Percentiles rank a stretch among this genome's conserved stretches.
These are phyloP conservation scores for Cucurbitaria berberidis DNA, from an alignment of 2,329 filamentous ascomycete species.

Conservation along the genomic window DNA sequence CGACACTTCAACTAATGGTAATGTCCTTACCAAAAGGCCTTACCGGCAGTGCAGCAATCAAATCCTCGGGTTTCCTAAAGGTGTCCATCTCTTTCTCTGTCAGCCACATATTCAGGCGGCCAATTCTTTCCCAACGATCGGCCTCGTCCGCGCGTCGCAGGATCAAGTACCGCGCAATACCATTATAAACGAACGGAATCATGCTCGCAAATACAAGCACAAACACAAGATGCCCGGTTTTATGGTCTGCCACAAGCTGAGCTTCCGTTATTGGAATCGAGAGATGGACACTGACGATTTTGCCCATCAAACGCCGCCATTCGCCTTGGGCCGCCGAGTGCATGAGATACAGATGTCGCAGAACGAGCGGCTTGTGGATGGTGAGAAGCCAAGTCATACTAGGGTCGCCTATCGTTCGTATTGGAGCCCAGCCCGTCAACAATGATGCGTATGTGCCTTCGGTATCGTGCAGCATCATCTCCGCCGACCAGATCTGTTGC, in stretches of 20 bases:
- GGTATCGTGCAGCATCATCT: background rate
- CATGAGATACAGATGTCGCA: background rate
- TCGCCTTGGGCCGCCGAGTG: background rate
- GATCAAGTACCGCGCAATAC: conserved; percentile 1
- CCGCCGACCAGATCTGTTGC: conserved; percentile 1
- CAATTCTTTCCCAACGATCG: conserved; percentile 3
- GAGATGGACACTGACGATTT: conserved; percentile 1
- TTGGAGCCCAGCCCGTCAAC: background rate
- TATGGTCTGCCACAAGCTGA: background rate
- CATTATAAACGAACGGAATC: conserved; percentile 4
- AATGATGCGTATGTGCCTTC: background rate
- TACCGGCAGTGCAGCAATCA: background rate
- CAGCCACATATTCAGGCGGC: conserved; percentile 6
- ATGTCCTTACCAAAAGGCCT: background rate
- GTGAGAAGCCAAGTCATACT: background rate
- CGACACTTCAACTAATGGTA: background rate
- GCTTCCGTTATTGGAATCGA: conserved; percentile 2
- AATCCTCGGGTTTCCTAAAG: background rate
- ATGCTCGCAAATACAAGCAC: conserved; percentile 5
- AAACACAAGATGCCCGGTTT: background rate
- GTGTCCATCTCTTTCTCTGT: conserved; percentile 1
- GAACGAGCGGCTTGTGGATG: conserved; percentile 2
- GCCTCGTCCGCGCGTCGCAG: conserved; percentile 1
- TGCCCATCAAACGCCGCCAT: background rate
- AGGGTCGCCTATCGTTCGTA: background rate